phyloP scores from a whole-genome alignment of 139 green algal genomes.

The Microglena sp. region DNA sequence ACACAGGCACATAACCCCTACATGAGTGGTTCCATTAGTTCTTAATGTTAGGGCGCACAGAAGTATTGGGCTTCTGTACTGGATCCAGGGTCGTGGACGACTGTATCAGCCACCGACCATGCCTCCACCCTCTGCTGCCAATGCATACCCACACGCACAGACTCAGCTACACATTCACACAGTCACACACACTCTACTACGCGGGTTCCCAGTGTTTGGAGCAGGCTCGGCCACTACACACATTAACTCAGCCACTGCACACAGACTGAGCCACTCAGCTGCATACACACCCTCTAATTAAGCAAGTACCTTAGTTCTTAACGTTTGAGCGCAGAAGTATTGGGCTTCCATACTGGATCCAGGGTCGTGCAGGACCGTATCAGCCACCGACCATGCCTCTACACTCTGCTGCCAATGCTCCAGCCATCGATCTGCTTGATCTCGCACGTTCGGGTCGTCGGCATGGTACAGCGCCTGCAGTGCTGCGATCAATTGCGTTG shows the following conservation, averaged over 20 bases:
- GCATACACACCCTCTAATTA: too few species aligned
- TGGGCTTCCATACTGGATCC: slow-evolving; percentile 55
- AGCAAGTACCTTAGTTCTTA: slow-evolving; percentile 88
- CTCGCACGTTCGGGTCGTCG: slow-evolving; percentile 42
- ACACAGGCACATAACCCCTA: too few species aligned
- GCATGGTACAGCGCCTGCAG: slow-evolving; percentile 76
- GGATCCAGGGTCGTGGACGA: slow-evolving; percentile 58
- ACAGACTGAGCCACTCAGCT: too few species aligned
- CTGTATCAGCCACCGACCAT: slow-evolving; percentile 56
- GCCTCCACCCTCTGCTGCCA: slow-evolving; percentile 67
- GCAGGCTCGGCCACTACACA: too few species aligned
- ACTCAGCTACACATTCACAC: too few species aligned
- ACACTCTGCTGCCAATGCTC: slow-evolving; percentile 68
- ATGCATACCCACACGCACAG: too few species aligned
- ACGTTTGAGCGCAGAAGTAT: slow-evolving; percentile 82
- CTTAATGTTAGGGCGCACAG: too few species aligned
- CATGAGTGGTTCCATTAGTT: too few species aligned
- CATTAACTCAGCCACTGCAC: too few species aligned
- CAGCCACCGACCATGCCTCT: slow-evolving; percentile 61
- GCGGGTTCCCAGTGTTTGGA: too few species aligned
- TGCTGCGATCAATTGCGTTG: slow-evolving; percentile 43
- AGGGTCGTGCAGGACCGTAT: slow-evolving; percentile 64
- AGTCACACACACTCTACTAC: too few species aligned
- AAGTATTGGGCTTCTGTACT: slow-evolving; percentile 79
- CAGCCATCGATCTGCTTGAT: slow-evolving; percentile 66